Evolutionary conservation across 1,139 yeast genomes (phyloP).

Genomic region (Taiozyma onychis): DNA sequence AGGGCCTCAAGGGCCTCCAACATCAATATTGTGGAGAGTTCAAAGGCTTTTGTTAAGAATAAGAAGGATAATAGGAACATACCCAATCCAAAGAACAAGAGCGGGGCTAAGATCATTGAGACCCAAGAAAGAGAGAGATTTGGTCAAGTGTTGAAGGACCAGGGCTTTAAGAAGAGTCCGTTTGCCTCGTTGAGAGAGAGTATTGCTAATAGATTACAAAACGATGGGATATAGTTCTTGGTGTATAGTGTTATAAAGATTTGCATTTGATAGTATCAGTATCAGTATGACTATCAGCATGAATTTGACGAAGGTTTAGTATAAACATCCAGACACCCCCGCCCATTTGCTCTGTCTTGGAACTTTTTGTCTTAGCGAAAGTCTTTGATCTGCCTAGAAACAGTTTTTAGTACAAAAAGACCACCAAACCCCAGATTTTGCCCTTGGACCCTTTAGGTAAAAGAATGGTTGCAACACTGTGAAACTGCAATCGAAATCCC

Average conservation of each 20-base stretch:
- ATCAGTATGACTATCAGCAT: too few species aligned
- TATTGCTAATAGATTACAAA: conserved; percentile 16
- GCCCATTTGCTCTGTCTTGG: background rate
- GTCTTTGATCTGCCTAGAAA: background rate
- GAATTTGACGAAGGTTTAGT: too few species aligned
- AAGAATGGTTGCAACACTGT: background rate
- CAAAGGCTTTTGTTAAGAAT: conserved; percentile 16
- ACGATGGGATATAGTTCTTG: background rate
- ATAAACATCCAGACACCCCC: too few species aligned
- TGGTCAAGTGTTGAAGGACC: conserved; percentile 45
- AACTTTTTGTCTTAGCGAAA: background rate
- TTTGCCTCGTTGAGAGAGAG: conserved; percentile 50
- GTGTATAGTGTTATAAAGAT: background rate
- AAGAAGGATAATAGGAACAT: conserved; percentile 33
- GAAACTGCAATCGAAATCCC: background rate
- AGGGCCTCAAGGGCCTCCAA: conserved; percentile 3
- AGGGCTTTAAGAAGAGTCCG: conserved; percentile 48
- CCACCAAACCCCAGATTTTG: too few species aligned
- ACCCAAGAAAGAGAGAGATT: conserved; percentile 51
- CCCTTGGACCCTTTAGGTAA: background rate
- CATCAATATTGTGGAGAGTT: conserved; percentile 16
- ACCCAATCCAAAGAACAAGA: conserved; percentile 56
- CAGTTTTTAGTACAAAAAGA: too few species aligned
- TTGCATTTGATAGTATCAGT: background rate
- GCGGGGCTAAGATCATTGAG: conserved; percentile 52